Percentiles rank a stretch among this genome's conserved stretches.
Conservation (phyloP, 495 filamentous ascomycete species). For the Hypoxylon intermedium region DNA sequence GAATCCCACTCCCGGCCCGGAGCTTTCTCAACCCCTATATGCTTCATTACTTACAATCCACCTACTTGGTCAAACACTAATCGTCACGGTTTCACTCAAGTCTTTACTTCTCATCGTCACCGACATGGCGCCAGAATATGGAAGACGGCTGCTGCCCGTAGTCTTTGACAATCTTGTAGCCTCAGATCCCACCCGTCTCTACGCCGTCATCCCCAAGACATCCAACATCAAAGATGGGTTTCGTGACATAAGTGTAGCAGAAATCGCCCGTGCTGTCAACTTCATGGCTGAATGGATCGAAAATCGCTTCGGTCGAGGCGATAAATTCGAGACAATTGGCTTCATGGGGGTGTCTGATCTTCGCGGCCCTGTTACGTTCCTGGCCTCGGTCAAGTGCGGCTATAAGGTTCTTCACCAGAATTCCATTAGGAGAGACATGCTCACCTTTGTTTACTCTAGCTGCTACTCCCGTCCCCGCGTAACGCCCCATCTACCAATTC, state of each 20-base stretch:
- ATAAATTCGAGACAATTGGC: slow-evolving; percentile 42
- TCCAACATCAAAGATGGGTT: slow-evolving; percentile 32
- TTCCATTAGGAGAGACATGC: not conserved
- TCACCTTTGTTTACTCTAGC: slow-evolving; percentile 17
- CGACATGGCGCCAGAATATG: not conserved
- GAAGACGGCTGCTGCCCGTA: not conserved
- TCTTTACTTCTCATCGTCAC: not conserved
- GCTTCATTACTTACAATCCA: not conserved
- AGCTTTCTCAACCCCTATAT: too few species aligned
- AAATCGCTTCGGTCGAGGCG: slow-evolving; percentile 35
- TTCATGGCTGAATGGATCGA: slow-evolving; percentile 46
- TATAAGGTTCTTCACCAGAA: slow-evolving; percentile 47
- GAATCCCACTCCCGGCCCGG: not conserved
- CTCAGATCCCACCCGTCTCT: not conserved
- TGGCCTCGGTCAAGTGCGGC: slow-evolving; percentile 56
- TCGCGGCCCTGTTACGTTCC: slow-evolving; percentile 46
- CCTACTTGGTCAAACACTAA: not conserved
- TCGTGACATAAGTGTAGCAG: slow-evolving; percentile 15
- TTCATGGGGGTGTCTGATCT: slow-evolving; percentile 57
- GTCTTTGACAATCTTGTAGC: not conserved
- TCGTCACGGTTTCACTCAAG: not conserved
- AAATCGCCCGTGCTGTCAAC: slow-evolving; percentile 33
- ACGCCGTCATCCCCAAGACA: not conserved
- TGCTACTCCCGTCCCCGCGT: slow-evolving; percentile 31
- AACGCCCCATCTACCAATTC: slow-evolving; percentile 35